Base-by-base conservation (phyloP, 331 rosid genomes). In the Acacia pycnantha region DNA sequence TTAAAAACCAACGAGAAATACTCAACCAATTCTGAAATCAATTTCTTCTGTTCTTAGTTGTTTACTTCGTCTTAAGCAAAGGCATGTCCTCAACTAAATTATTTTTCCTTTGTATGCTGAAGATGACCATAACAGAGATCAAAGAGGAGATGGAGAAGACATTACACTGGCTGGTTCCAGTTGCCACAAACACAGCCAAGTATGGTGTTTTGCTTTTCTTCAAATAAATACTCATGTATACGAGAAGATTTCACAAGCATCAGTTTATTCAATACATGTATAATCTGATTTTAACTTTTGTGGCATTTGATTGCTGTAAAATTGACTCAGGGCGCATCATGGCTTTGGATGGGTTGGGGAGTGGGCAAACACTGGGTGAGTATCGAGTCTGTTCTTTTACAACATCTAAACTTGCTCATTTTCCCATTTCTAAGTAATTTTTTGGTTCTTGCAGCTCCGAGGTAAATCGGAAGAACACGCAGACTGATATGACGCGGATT, bases 341-440 rank as follows among this genome's bases (percentile, higher is more conserved):
- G 98, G 98, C 61, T 94, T 94, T 72, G 98, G 98, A 67, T 94
- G 98, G 98, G 97, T 94, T 7, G 98, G 98, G 18, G 98, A 94
- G 90, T 94, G 98, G 98, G 98, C 98, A 61, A 87, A 73, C 77
- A 83, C 93, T 37, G 94, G 95, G 98, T 94, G 77, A 88, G 98
- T 77, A 47, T 26, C 82, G 43, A 76, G 53, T 31, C 62, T 21
- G 66, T 74, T 66, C 29, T 51, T 51, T 61, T 79, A 62, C 50
- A 54, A 44, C 40, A 58, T 82, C 19, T 35, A 27, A 77, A 21
- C 43, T 56, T 73, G 54, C 43, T 64, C 75, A 41, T 76, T 79
- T 51, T 41, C 73, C 35, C 54, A 59, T 83, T 40, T 62, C 35
- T 64, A 35, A 75, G 43, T 76, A 82, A 24, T 70, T 33, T 13